Conservation (phyloP, 306 rosid genomes). For the Quercus berberidifolia region DNA sequence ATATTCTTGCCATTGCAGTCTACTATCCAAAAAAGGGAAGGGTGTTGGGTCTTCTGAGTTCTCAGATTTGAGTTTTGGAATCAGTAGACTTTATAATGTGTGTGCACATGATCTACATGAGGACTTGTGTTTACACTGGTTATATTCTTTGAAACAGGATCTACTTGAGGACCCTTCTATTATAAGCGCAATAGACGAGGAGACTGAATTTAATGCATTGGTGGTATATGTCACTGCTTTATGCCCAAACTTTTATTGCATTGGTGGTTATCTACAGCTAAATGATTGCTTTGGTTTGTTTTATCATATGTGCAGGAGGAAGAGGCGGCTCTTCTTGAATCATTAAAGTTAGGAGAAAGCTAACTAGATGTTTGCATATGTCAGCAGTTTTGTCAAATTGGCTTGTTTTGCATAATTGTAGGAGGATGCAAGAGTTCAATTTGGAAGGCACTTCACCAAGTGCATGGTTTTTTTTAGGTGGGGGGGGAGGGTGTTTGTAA, state of each 20-base stretch:
- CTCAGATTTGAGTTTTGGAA: neutral
- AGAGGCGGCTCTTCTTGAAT: constrained; percentile 81
- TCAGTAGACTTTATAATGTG: neutral
- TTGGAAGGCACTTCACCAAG: neutral
- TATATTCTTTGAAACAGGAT: constrained; percentile 51
- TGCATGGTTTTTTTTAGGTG: too few species aligned
- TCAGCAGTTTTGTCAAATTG: neutral
- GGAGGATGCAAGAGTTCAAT: neutral
- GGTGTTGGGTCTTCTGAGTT: neutral
- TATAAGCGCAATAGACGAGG: constrained; percentile 78
- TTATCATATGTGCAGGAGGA: constrained; percentile 61
- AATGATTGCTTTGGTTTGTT: constrained; percentile 12
- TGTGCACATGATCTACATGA: too few species aligned
- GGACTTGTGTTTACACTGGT: neutral
- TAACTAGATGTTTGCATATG: constrained; percentile 19
- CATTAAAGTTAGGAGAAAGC: constrained; percentile 60
- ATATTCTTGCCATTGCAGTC: neutral
- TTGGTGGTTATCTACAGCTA: neutral
- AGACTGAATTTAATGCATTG: constrained; percentile 93
- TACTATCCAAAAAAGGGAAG: neutral
- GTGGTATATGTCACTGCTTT: constrained; percentile 64
- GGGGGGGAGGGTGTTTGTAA: neutral
- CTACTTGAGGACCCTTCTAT: constrained; percentile 78
- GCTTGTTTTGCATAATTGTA: constrained; percentile 1
- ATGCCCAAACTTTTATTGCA: constrained; percentile 2